Percentiles rank a stretch among this genome's conserved stretches.
phyloP scores from a whole-genome alignment of 177 flowering plant genomes.

The Vitis hybrid region DNA sequence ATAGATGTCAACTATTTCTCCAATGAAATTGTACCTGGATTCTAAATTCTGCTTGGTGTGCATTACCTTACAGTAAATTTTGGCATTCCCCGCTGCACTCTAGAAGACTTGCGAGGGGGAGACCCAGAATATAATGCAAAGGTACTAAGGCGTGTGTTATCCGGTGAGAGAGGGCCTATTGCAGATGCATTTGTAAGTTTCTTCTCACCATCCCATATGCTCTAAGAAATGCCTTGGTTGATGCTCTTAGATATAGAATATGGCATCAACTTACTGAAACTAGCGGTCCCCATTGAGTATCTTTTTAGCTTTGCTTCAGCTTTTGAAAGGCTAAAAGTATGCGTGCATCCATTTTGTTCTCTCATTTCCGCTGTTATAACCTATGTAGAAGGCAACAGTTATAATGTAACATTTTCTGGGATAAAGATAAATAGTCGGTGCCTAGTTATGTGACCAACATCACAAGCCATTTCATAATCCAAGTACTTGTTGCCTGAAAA shows the following conservation, averaged over 20 bases:
- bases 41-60: not conserved
- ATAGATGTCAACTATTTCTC: too few species aligned
- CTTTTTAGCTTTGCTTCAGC: too few species aligned
- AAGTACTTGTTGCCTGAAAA: not conserved
- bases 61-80: slow-evolving; percentile 61
- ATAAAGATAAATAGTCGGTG: too few species aligned
- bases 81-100: slow-evolving; percentile 88
- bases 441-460: too few species aligned
- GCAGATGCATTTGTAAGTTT: slow-evolving; percentile 86
- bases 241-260: too few species aligned
- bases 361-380: too few species aligned
- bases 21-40: not conserved
- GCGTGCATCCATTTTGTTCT: too few species aligned
- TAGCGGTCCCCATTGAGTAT: too few species aligned
- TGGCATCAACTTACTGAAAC: too few species aligned
- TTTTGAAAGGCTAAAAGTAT: too few species aligned
- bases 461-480: not conserved
- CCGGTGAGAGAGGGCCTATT: slow-evolving; percentile 81
- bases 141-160: slow-evolving; percentile 58
- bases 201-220: not conserved
- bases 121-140: slow-evolving; percentile 75
- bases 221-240: not conserved
- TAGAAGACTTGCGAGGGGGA: slow-evolving; percentile 78
- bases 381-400: too few species aligned
- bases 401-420: too few species aligned